These are phyloP conservation scores for Nigrograna mackinnonii DNA, from an alignment of 2,329 filamentous ascomycete genomes.

Conservation along the genomic window DNA sequence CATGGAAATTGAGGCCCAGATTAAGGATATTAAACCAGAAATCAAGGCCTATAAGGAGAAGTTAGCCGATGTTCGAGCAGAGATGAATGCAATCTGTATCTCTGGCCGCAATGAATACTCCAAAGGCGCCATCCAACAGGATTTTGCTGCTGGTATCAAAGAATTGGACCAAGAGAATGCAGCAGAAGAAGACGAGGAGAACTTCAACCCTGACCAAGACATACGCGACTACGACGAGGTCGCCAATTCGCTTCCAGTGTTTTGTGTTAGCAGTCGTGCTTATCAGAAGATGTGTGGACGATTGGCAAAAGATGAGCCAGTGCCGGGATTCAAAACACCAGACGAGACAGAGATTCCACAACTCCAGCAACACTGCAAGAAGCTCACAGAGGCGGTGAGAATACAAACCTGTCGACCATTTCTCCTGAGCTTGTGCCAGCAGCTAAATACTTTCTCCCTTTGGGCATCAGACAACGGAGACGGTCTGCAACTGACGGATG, in stretches of 20 bases:
- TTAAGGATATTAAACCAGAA: conserved; percentile 31
- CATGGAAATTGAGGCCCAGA: conserved; percentile 27
- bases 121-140: conserved; percentile 56
- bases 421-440: conserved; percentile 54
- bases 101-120: conserved; percentile 61
- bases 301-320: conserved; percentile 54
- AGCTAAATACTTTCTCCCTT: conserved; percentile 57
- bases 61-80: conserved; percentile 32
- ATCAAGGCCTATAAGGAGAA: conserved; percentile 32
- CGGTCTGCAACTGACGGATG: conserved; percentile 44
- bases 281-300: conserved; percentile 66
- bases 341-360: conserved; percentile 64
- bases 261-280: conserved; percentile 65
- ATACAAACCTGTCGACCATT: conserved; percentile 52
- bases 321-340: conserved; percentile 55
- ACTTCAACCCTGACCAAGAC: conserved; percentile 60
- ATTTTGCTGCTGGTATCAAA: conserved; percentile 63
- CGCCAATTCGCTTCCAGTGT: conserved; percentile 61
- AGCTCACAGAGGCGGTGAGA: conserved; percentile 57
- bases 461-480: conserved; percentile 53
- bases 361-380: conserved; percentile 62
- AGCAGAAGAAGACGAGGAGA: conserved; percentile 56
- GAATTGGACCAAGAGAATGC: conserved; percentile 63
- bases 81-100: conserved; percentile 53
- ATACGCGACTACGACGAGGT: conserved; percentile 62